phyloP scores from a whole-genome alignment of 257 asterid species.

The Nicotiana undulata region DNA sequence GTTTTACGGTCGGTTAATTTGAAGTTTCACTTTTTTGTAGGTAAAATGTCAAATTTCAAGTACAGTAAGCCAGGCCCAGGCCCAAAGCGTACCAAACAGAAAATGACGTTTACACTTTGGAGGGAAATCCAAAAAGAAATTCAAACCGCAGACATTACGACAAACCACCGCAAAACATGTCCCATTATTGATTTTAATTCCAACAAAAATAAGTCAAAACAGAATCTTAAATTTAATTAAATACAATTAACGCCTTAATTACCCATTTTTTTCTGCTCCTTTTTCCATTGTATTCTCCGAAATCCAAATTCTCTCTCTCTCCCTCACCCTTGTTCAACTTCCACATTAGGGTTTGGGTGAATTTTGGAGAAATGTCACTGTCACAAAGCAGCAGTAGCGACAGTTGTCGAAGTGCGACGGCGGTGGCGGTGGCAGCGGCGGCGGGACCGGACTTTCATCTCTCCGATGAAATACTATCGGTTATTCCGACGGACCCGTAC shows the following conservation, averaged over 20 bases:
- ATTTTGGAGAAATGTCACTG: conserved; percentile 17
- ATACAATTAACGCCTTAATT: background rate
- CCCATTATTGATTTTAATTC: background rate
- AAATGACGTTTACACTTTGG: too few species aligned
- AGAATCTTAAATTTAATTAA: background rate
- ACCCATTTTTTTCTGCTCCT: background rate
- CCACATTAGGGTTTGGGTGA: background rate
- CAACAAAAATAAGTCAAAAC: background rate
- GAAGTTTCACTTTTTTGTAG: too few species aligned
- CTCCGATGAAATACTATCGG: conserved; percentile 66
- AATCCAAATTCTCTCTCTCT: background rate
- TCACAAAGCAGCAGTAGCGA: conserved; percentile 36
- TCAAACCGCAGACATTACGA: too few species aligned
- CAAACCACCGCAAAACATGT: too few species aligned
- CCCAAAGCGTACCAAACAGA: too few species aligned
- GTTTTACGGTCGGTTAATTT: too few species aligned
- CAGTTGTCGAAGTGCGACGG: conserved; percentile 16
- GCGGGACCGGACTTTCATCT: conserved; percentile 53
- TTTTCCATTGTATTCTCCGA: background rate
- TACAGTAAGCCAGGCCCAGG: too few species aligned
- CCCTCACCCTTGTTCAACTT: background rate
- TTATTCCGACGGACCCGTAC: conserved; percentile 89
- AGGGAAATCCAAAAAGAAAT: too few species aligned
- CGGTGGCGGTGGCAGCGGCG: background rate
- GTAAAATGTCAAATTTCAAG: too few species aligned